These are phyloP conservation scores for Paxillus rubicundulus DNA, from an alignment of 768 basidiomycete species.

Conservation along the genomic window DNA sequence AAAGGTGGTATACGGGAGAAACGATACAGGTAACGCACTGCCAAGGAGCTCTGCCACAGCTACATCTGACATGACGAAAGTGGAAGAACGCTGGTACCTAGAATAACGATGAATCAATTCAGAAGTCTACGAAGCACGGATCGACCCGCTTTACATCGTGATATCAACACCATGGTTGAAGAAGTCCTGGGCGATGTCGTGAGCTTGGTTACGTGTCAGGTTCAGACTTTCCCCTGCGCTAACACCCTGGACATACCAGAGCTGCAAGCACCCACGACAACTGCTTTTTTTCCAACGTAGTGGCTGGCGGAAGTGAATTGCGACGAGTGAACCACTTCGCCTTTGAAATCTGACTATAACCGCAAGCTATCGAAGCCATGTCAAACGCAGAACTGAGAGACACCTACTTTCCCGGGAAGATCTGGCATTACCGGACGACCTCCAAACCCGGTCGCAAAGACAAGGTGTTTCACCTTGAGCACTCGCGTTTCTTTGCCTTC, in stretches of 20 bases:
- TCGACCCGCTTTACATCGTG: too few species aligned
- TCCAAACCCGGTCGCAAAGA: slow-evolving; percentile 52
- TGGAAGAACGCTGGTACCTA: too few species aligned
- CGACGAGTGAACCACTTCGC: slow-evolving; percentile 51
- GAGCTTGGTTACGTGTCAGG: slow-evolving; percentile 21
- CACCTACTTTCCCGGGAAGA: slow-evolving; percentile 40
- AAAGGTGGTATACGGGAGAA: too few species aligned
- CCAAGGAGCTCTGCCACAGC: slow-evolving; percentile 7
- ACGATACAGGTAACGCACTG: slow-evolving; percentile 13
- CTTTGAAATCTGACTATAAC: too few species aligned
- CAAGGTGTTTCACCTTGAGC: slow-evolving; percentile 45
- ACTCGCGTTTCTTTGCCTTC: slow-evolving; percentile 27
- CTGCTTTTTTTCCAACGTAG: slow-evolving; percentile 59
- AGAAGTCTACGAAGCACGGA: background rate
- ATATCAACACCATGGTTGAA: too few species aligned
- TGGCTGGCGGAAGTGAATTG: slow-evolving; percentile 46
- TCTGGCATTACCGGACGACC: slow-evolving; percentile 44
- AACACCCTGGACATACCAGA: slow-evolving; percentile 39
- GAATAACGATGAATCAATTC: slow-evolving; percentile 2
- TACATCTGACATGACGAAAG: slow-evolving; percentile 15
- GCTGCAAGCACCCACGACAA: slow-evolving; percentile 68
- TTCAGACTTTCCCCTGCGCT: background rate
- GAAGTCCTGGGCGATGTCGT: slow-evolving; percentile 40
- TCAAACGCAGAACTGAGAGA: background rate
- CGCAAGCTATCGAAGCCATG: background rate